Conservation (phyloP, 2,329 filamentous ascomycete species). For the Xylaria hypoxylon region DNA sequence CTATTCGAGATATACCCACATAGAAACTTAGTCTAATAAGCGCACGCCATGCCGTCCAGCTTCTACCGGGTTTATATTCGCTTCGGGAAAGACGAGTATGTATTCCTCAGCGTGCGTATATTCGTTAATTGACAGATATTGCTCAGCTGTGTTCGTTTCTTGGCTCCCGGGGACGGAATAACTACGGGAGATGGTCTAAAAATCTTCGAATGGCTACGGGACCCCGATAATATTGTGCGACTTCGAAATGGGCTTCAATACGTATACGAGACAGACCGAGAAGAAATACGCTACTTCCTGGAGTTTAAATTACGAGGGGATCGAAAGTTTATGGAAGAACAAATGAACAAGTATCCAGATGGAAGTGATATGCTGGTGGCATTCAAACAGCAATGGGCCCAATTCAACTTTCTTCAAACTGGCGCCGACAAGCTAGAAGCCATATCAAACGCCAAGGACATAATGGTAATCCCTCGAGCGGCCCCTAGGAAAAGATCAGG, state of each 20-base stretch:
- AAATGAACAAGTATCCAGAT: slow-evolving; percentile 6
- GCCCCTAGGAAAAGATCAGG: slow-evolving; percentile 30
- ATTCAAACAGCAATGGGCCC: slow-evolving; percentile 1
- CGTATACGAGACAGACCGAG: slow-evolving; percentile 29
- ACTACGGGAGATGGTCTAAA: slow-evolving; percentile 25
- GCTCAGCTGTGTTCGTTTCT: slow-evolving; percentile 35
- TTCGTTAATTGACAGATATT: slow-evolving; percentile 12
- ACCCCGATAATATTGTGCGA: slow-evolving; percentile 31
- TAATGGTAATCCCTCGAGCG: slow-evolving; percentile 32
- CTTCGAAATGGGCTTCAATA: slow-evolving; percentile 34
- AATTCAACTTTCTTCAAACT: slow-evolving; percentile 14
- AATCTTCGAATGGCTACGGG: slow-evolving; percentile 37
- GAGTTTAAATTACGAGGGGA: slow-evolving; percentile 23
- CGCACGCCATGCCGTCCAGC: slow-evolving; percentile 9
- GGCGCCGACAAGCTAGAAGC: slow-evolving; percentile 34
- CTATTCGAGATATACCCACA: not conserved
- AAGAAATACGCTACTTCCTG: slow-evolving; percentile 31
- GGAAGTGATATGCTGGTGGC: slow-evolving; percentile 19
- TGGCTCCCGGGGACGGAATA: slow-evolving; percentile 22
- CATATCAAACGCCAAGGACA: slow-evolving; percentile 28
- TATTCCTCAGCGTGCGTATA: not conserved
- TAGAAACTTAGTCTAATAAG: not conserved
- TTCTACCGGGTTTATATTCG: slow-evolving; percentile 36
- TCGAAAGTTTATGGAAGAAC: slow-evolving; percentile 1
- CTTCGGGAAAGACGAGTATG: slow-evolving; percentile 32